Base-by-base conservation (phyloP, 441 rosid species). In the Melastoma candidum region DNA sequence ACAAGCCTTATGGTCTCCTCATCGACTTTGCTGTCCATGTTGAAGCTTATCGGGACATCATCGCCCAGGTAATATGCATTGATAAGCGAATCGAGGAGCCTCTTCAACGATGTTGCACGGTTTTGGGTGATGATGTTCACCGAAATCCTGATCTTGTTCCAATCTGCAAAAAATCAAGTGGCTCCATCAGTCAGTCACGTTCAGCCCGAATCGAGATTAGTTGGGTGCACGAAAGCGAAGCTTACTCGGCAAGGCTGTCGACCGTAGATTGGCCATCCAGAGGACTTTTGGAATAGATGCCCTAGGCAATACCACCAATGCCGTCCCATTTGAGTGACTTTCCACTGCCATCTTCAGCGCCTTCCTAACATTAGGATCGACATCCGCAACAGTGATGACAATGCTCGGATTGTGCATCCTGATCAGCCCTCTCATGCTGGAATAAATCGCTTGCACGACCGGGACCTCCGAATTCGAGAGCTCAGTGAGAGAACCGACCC, bases 231-330 rank as follows among this genome's bases (percentile, higher is more conserved):
- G 44, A 45, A 58, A 44, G 24, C 41, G 5, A 44, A 29, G 54
- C 90, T 82, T 85, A 92, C 98, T 75, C 64, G 98, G 92, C 74
- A 92, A 68, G 63, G 98, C 87, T 27, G 97, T 81, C 63, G 98
- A 68, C 77, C 95, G 81, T n/a, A 93, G 78, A 74, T 88, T 95
- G 65, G 98, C 86, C 98, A 88, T 93, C 98, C 98, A 93, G 4
- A 93, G 80, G 74, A 81, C 92, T 72, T 85, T 88, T 2, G 90
- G 51, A 52, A 93, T 71, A 26, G 95, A 82, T 54, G 75, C 71
- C 67, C 80, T 77, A 0, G 97, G 98, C 43, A 88, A 69, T 61
- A 78, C 78, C 59, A 93, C 77, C 49, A 88, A 47, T 0, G 86
- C 39, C 13, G 87, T 84, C 32, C 53, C 80, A 53, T 85, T 84